Percentiles rank a stretch among this genome's conserved stretches.
Evolutionary conservation across 1,139 yeast species (phyloP).

Genomic region (Taphrina deformans): DNA sequence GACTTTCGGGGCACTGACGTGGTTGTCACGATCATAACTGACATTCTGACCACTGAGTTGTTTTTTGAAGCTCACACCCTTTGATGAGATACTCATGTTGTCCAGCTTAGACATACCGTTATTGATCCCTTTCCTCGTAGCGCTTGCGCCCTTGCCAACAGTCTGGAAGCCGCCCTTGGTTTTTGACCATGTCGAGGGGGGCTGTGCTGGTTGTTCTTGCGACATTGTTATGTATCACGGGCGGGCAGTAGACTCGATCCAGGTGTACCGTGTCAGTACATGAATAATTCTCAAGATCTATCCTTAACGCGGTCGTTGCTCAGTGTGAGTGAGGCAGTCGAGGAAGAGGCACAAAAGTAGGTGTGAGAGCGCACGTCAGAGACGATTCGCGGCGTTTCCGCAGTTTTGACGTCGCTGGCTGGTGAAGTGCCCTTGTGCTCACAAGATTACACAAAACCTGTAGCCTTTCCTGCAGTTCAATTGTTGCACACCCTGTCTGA

Average conservation of each 20-base stretch:
- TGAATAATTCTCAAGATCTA: too few species aligned
- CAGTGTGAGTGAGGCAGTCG: too few species aligned
- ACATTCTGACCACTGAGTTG: slow-evolving; percentile 23
- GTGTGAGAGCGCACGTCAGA: background rate
- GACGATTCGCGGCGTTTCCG: background rate
- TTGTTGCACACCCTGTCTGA: too few species aligned
- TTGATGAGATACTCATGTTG: slow-evolving; percentile 13
- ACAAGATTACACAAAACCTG: background rate
- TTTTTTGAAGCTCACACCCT: slow-evolving; percentile 21
- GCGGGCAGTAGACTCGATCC: background rate
- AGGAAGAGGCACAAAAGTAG: too few species aligned
- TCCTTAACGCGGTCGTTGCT: too few species aligned
- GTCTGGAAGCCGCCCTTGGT: slow-evolving; percentile 10
- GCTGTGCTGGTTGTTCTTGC: slow-evolving; percentile 1
- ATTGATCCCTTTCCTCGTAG: slow-evolving; percentile 17
- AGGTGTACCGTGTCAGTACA: background rate
- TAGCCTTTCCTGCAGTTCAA: background rate
- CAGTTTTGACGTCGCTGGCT: background rate
- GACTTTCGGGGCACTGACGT: slow-evolving; percentile 24
- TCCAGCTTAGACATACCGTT: slow-evolving; percentile 13
- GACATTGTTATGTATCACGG: background rate
- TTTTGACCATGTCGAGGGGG: slow-evolving; percentile 12
- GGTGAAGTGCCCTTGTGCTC: background rate
- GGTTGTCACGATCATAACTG: slow-evolving; percentile 24
- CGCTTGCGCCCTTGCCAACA: slow-evolving; percentile 28